Evolutionary conservation across 225 moss, liverwort and hornwort genomes (phyloP), one percentile per base, ranked within the genome.

Genomic region (Pseudisothecium myosuroides): DNA sequence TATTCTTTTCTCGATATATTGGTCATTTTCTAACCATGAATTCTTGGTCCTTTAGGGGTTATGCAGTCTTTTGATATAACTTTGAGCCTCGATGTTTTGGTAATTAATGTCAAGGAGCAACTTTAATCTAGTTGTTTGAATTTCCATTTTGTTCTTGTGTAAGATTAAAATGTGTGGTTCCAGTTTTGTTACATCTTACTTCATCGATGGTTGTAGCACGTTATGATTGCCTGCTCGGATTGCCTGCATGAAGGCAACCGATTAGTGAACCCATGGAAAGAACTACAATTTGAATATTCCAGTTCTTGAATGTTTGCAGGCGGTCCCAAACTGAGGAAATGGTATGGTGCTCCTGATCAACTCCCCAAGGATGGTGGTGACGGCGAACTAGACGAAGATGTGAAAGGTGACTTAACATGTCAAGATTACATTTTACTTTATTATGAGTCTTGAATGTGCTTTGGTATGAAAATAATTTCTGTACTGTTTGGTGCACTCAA

Each of bases 321-420:
- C 22, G 98, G 98, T 86, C 98, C 97, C 12, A 98, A 98, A 88
- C 93, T 98, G 72, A 93, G 98, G 91, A 98, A 97, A 93, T 98
- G 98, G 98, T 98, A 98, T 88, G 98, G 98, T 32, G 98, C 98
- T 85, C 94, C 96, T 58, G 96, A 96, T 81, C 98, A 96, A 86
- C 88, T 96, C 28, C 93, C 92, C 37, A 96, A 88, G 83, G 97
- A 95, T 91, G 96, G 93, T 49, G 89, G 87, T 56, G 93, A 84
- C 10, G 71, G 65, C 43, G 90, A 67, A 84, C 82, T 16, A 88
- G 90, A 88, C 39, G 90, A 91, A 47, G 88, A 67, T 77, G 75
- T 89, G 76, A 55, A 85, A 88, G 90, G 95, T 93, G 69, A 77
- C 77, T 41, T n/a, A 83, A 80, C 20, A 34, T 68, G 23, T 36